Evolutionary conservation across 176 grass and related monocot genomes (phyloP), one percentile per base, ranked within the genome.

Genomic region (Carex cristatella): DNA sequence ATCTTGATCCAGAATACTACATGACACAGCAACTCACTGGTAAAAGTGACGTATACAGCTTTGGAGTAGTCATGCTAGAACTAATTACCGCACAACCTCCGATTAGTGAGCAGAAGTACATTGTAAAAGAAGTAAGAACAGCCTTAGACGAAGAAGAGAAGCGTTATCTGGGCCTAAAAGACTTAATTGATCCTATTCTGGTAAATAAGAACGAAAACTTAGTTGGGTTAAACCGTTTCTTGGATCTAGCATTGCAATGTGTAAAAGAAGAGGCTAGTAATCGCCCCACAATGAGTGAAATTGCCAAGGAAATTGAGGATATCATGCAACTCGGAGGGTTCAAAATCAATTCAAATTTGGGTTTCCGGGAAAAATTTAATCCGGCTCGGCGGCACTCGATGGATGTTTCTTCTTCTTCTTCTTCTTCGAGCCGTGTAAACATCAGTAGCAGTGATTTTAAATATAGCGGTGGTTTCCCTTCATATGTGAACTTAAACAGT

Each of bases 1-100:
- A 98, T 85, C 87, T 98, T 2, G 91, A 94, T 79, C 95, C 95
- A 0, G 95, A 98, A 65, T 94, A 94, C 86, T 97, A 91, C 76
- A 90, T 89, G 89, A 94, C 90, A 0, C 87, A 92, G 35, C 87
- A 91, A 46, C 79, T 97, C 31, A 94, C 94, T 4, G 90, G 87
- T 5, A 97, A 97, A 83, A 97, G 94, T 44, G 92, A 97, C 44
- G 92, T 94, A 3, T 94, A 97, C 16, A 97, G 92, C 72, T 94
- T 92, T 3, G 93, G 95, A 0, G 91, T 95, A 6, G 86, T 95
- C 49, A 84, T 95, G 7, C 75, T 98, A 10, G 91, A 98, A 86
- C 61, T 94, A 54, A 71, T 97, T 69, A 86, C 91, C 27, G 91
- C 86, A 33, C 87, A 70, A 61, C 88, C 90, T 10, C 91, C 94